These are phyloP conservation scores for Phytophthora aleatoria DNA, from an alignment of 352 stramenopile genomes.

Conservation along the genomic window DNA sequence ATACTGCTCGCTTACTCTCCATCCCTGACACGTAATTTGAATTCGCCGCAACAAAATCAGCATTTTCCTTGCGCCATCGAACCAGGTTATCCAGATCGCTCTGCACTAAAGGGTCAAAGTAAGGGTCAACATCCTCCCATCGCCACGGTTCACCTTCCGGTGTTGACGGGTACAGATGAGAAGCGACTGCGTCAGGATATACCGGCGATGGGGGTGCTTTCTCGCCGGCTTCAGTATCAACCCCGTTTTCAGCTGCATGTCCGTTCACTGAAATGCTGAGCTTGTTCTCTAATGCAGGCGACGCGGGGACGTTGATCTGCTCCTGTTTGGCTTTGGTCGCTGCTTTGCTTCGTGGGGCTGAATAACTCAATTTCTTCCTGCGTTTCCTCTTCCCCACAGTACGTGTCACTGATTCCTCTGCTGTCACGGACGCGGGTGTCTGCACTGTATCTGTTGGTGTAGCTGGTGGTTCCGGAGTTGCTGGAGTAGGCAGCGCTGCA, in stretches of 20 bases:
- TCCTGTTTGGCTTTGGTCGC: slow-evolving; percentile 25
- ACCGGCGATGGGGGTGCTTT: slow-evolving; percentile 44
- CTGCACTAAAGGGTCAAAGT: slow-evolving; percentile 60
- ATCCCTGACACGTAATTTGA: slow-evolving; percentile 12
- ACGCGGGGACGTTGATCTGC: slow-evolving; percentile 16
- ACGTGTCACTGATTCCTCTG: slow-evolving; percentile 12
- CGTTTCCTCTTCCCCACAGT: slow-evolving; percentile 43
- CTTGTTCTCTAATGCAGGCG: slow-evolving; percentile 29
- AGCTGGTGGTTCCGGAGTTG: background rate
- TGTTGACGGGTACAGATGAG: slow-evolving; percentile 46
- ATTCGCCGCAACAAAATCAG: slow-evolving; percentile 60
- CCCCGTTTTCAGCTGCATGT: slow-evolving; percentile 12
- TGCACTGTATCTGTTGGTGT: slow-evolving; percentile 5
- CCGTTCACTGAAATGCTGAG: slow-evolving; percentile 29
- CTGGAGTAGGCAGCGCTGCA: background rate
- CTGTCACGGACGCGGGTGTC: slow-evolving; percentile 13
- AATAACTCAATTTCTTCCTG: slow-evolving; percentile 49
- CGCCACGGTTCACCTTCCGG: slow-evolving; percentile 50
- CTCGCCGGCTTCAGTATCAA: background rate
- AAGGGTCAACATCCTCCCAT: slow-evolving; percentile 65
- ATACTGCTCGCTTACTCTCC: slow-evolving; percentile 40
- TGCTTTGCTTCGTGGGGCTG: slow-evolving; percentile 24
- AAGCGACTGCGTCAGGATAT: slow-evolving; percentile 45
- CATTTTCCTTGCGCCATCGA: slow-evolving; percentile 54
- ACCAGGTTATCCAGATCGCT: slow-evolving; percentile 59